Conservation (phyloP, 441 rosid genomes). For the Metrosideros polymorpha region DNA sequence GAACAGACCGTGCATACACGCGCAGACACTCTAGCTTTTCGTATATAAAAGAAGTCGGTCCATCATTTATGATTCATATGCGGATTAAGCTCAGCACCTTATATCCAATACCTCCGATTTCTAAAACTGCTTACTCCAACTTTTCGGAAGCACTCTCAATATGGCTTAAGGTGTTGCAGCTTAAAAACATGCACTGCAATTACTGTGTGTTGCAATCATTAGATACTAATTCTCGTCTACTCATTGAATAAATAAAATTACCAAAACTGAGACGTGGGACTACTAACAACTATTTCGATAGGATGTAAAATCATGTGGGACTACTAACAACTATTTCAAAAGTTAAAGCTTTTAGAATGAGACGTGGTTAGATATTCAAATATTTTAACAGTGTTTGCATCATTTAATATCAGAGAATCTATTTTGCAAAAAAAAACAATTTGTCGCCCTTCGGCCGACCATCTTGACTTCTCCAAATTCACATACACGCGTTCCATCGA, state of each 20-base stretch:
- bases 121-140: too few species aligned
- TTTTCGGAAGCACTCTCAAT: too few species aligned
- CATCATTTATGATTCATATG: too few species aligned
- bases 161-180: too few species aligned
- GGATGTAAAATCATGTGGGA: background rate
- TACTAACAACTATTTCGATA: accelerated
- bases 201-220: too few species aligned
- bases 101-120: too few species aligned
- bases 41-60: too few species aligned
- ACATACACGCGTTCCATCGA: background rate
- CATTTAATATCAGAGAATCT: accelerated
- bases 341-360: accelerated
- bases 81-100: too few species aligned
- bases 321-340: accelerated
- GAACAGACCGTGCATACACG: background rate
- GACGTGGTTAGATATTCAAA: accelerated
- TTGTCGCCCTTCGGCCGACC: accelerated
- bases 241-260: background rate
- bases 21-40: background rate
- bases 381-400: accelerated
- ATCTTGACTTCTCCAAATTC: background rate
- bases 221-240: background rate
- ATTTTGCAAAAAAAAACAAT: background rate
- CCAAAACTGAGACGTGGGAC: accelerated
- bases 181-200: too few species aligned